Conservation (phyloP, 768 basidiomycete genomes). For the Lactarius tabidus region DNA sequence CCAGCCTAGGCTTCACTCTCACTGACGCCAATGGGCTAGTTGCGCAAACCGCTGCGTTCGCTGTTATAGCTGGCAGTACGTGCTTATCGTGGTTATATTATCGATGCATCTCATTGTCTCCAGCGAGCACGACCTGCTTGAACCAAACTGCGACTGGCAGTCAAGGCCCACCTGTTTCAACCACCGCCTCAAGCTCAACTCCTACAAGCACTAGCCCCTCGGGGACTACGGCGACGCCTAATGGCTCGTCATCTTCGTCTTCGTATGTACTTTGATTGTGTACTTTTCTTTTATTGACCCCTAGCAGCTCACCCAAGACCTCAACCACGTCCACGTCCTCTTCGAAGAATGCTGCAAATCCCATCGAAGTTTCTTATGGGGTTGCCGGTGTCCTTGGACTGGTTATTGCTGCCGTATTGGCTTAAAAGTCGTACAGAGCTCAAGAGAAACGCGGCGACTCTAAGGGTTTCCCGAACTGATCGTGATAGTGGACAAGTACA, state of each 20-base stretch:
- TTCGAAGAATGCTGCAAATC: slow-evolving; percentile 35
- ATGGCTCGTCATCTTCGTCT: background rate
- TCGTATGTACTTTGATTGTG: slow-evolving; percentile 1
- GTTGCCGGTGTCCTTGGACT: slow-evolving; percentile 39
- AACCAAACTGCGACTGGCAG: slow-evolving; percentile 27
- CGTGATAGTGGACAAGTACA: slow-evolving; percentile 12
- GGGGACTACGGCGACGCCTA: background rate
- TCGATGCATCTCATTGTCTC: background rate
- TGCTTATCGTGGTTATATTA: slow-evolving; percentile 12
- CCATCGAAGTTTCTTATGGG: slow-evolving; percentile 34
- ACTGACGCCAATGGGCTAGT: slow-evolving; percentile 54
- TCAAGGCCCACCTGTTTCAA: background rate
- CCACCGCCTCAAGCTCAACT: background rate
- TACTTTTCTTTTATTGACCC: background rate
- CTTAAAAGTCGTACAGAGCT: slow-evolving; percentile 28
- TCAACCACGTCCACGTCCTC: slow-evolving; percentile 20
- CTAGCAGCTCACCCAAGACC: background rate
- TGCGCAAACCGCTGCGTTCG: slow-evolving; percentile 51
- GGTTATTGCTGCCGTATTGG: slow-evolving; percentile 38
- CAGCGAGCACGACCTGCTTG: slow-evolving; percentile 39
- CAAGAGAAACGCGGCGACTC: background rate
- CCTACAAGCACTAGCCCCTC: slow-evolving; percentile 2
- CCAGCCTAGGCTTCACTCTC: slow-evolving; percentile 52
- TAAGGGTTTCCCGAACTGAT: background rate
- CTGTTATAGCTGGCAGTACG: slow-evolving; percentile 37